Base-by-base conservation (phyloP, 2,329 filamentous ascomycete genomes). In the Aspergillus phoenicis region DNA sequence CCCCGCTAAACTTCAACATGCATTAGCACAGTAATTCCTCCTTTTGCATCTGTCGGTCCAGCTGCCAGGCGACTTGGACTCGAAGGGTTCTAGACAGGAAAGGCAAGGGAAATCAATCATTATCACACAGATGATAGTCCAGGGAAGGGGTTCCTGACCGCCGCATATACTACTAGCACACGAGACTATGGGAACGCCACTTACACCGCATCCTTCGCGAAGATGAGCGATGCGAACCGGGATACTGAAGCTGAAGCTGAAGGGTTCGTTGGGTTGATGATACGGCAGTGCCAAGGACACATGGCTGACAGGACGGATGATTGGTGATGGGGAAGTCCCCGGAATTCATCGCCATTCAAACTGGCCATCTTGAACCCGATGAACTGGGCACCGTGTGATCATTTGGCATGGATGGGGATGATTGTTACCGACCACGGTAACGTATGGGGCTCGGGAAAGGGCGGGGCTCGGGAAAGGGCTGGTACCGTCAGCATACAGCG, bases 121-220 rank as follows among this genome's bases (percentile, higher is more conserved):
- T 11, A 36, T 36, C 33, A 11, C 33, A 36, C 11, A 45, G 28
- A 26, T 5, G 51, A 53, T 48, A 26, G 24, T 38, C 24, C 36
- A 26, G 38, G 30, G 36, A 33, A 41, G 33, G 47, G 53, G 54
- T 30, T 43, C 47, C 57, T 58, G 52, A 57, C 54, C 52, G 61
- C 61, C 45, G 45, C 24, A 55, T 60, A 52, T 55, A 53, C 51
- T 17, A 45, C 45, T 39, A 53, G 48, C 33, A 47, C 28, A 38
- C 22, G 39, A 41, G 45, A 61, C 59, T 64, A 65, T 62, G 41
- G 49, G 41, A 58, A 53, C 62, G 57, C 59, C 58, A 62, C 58
- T 61, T 59, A 59, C 62, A 64, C 62, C 49, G 38, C 62, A 59
- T 60, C 54, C 30, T 41, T 60, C 58, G 52, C 53, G 57, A 36